Base-by-base conservation (phyloP, 257 asterid species). In the Solanum megistacrolobum region DNA sequence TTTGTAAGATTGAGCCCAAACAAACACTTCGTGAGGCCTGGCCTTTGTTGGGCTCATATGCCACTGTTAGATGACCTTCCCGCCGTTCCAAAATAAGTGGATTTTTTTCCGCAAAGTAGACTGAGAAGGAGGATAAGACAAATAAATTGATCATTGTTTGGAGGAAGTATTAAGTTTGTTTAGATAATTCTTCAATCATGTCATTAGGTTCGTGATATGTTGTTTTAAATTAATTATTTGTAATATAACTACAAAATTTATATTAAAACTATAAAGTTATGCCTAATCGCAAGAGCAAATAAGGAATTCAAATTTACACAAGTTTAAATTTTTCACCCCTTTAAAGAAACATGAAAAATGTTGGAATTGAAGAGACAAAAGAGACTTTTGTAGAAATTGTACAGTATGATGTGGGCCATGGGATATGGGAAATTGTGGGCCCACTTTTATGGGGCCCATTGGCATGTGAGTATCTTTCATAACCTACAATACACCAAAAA, bases 311-410 rank as follows among this genome's bases (percentile, higher is more conserved):
- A 52, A 52, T 52, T 52, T 52, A 6, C n/a, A 16, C 62, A 14
- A 52, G 62, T 52, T 52, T 1, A 52, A 52, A 52, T 0, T 6
- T 52, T 52, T 52, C 9, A 52, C 4, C 65, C 84, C 84, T 25
- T 12, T 8, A 16, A 43, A 79, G 39, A 43, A 43, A 79, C 39
- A 79, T 41, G 60, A 20, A 55, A 34, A 43, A 88, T 86, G 90
- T 90, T 88, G 90, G 89, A 91, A 86, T 41, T 86, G 89, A 89
- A 89, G 90, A 86, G 89, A 84, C 89, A 88, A 36, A 31, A 86
- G 65, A 83, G 73, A 52, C 62, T 10, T 25, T 41, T 4, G 38
- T 43, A 7, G 13, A 79, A 79, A 27, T 25, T 25, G 65, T 7
- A 41, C 5, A 79, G 65, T 25, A 41, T 25, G 9, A 14, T 21